Evolutionary conservation across 2,329 filamentous ascomycete genomes (phyloP), one percentile per base, ranked within the genome.

Genomic region (Ophiosphaerella narmari): DNA sequence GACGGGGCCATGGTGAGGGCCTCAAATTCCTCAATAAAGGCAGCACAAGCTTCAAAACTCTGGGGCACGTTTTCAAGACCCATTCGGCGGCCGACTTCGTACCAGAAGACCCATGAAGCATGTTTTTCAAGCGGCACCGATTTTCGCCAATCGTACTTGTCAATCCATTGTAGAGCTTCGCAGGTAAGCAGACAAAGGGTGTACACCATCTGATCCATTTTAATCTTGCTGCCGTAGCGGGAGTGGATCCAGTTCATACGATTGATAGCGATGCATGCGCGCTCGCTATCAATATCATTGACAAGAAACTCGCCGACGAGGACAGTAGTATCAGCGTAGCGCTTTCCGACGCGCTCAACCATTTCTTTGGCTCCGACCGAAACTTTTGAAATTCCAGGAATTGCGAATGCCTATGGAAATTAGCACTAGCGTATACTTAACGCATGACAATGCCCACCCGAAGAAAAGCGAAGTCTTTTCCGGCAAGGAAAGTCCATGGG

Each of bases 171-270:
- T 5, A 50, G 33, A 29, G 52, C 46, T 32, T 54, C 52, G 36
- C 46, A 50, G 32, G 40, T 48, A 16, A 54, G 39, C 14, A 54
- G 44, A 24, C 47, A 50, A 4, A 54, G 52, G 7, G 52, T 54
- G 47, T 50, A 50, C 8, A 54, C 46, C 47, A 54, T 50, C 21
- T 54, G 46, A 14, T 49, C 47, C 46, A 49, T 54, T 5, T 48
- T 41, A 21, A 54, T 54, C n/a, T 46, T 43, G 23, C 29, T 44
- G 32, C 52, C 47, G 14, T 54, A 54, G 13, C 44, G 52, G 1
- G 47, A 45, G 36, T 54, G 52, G 29, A 54, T 50, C 52, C 47
- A 54, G 32, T 54, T 54, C 52, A 54, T 54, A 14, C 46, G 46
- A 18, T 48, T 49, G 24, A 54, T 48, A 16, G 52, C 52, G 32